Base-by-base conservation (phyloP, 75 land plant genomes). In the Picea sitchensis region DNA sequence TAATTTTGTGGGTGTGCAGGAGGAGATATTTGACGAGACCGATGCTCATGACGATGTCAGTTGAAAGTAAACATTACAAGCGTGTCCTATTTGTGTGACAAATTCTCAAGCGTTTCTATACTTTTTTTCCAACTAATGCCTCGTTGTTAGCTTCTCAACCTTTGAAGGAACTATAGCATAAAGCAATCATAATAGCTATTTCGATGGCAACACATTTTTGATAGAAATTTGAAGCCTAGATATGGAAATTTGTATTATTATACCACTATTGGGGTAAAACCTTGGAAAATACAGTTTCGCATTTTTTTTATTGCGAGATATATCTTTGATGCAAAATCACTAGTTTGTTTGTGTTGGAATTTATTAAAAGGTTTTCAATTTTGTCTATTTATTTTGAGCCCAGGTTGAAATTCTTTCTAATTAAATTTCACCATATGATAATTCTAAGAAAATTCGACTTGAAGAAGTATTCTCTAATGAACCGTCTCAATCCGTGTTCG, bases 1-100 rank as follows among this genome's bases (percentile, higher is more conserved):
- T 44, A 17, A 47, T 8, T 8, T 7, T 41, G 34, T 72, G 73
- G 38, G 12, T 58, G 17, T 84, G 79, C 84, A 86, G 88, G 88
- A 86, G 54, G 88, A 86, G 79, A 86, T 86, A 14, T 83, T 23
- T 80, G 88, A 86, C 58, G 88, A 86, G 82, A 86, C 88, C 1
- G 88, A 86, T 64, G 18, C 38, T 26, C 82, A 77, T 0, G 82
- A 61, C 1, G 81, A 76, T 41, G 18, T 23, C 72, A 34, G 3
- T 34, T 15, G 31, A 11, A 72, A 38, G 79, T 78, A 78, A 78
- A 76, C 44, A n/a, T 21, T 71, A 21, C 23, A 44, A 18, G 54
- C 7, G 11, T 47, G 8, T 38, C 11, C 34, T 38, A 71, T 6
- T 20, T 26, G 26, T 26, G 26, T 26, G 26, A 26, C 26, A 26